Evolutionary conservation across 2,329 filamentous ascomycete genomes (phyloP), one percentile per base, ranked within the genome.

Genomic region (Hymenoscyphus scutula): DNA sequence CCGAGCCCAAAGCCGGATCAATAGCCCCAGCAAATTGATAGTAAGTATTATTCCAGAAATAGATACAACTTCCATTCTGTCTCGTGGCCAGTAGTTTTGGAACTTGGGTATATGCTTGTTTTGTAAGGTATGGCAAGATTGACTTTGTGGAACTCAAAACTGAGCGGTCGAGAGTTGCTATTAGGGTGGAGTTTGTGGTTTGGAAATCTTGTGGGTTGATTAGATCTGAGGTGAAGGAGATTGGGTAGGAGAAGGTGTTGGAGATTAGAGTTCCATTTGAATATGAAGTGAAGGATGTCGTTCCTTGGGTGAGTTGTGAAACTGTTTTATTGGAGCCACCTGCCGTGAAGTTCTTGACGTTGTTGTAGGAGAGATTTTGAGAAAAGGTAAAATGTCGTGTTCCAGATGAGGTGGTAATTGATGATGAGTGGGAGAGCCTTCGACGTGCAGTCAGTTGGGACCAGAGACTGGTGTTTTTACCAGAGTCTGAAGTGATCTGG

Each of bases 41-140:
- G 29, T 67, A 67, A 1, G 68, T 69, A 17, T 70, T 61, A 29
- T 70, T 70, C 68, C 68, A 70, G 55, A 54, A 66, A 32, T 70
- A 69, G 7, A 64, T 54, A 51, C 64, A 64, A 53, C 61, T 67
- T 19, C 67, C 68, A 29, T 63, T 65, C 48, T 68, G 67, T 45
- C 66, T 58, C 3, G 67, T 69, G 2, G 59, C 27, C 6, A 67
- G 53, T 1, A 62, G 13, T 13, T 41, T 13, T 38, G 65, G 62
- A 15, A 34, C 27, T 13, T 48, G 37, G n/a, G 58, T 62, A 6
- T 55, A 48, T 0, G 58, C 54, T 3, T 65, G 64, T 5, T 61
- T 58, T 6, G 69, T 69, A 2, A 71, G 62, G 37, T 71, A 65
- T 4, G 64, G 58, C 1, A 68, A 59, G 6, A 70, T 64, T 7